phyloP scores from a whole-genome alignment of 2,329 filamentous ascomycete species.

The Xylaria sp. region DNA sequence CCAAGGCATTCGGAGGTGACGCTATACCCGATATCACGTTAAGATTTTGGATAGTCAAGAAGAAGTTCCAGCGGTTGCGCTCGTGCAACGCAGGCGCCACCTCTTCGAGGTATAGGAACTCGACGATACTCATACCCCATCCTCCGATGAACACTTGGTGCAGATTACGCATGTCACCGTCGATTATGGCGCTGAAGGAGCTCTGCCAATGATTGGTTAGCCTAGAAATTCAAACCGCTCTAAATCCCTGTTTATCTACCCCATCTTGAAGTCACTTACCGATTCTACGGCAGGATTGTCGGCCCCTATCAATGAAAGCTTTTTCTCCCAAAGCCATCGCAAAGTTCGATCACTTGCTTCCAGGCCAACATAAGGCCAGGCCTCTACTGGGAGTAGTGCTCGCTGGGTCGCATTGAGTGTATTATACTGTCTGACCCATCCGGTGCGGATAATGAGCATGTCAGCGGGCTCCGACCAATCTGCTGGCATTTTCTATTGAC shows the following conservation, averaged over 20 bases:
- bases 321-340: constrained; percentile 22
- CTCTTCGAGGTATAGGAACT: constrained; percentile 15
- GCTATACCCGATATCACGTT: constrained; percentile 16
- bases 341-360: constrained; percentile 11
- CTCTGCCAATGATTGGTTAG: not conserved
- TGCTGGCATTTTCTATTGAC: constrained; percentile 6
- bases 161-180: not conserved
- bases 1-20: constrained; percentile 16
- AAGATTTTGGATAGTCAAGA: constrained; percentile 23
- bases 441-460: constrained; percentile 17
- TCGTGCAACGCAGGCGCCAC: not conserved
- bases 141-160: constrained; percentile 19
- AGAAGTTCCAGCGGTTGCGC: constrained; percentile 13
- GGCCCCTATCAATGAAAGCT: constrained; percentile 5
- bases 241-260: no score
- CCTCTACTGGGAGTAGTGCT: constrained; percentile 1
- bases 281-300: constrained; percentile 13
- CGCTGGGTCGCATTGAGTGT: constrained; percentile 9
- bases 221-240: not conserved
- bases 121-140: constrained; percentile 20
- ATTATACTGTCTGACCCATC: constrained; percentile 17
- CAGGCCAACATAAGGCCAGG: constrained; percentile 7
- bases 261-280: not conserved
- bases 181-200: not conserved
- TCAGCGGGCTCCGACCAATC: constrained; percentile 10